Conservation (phyloP, 2,329 filamentous ascomycete genomes). For the Hortaea sp. region DNA sequence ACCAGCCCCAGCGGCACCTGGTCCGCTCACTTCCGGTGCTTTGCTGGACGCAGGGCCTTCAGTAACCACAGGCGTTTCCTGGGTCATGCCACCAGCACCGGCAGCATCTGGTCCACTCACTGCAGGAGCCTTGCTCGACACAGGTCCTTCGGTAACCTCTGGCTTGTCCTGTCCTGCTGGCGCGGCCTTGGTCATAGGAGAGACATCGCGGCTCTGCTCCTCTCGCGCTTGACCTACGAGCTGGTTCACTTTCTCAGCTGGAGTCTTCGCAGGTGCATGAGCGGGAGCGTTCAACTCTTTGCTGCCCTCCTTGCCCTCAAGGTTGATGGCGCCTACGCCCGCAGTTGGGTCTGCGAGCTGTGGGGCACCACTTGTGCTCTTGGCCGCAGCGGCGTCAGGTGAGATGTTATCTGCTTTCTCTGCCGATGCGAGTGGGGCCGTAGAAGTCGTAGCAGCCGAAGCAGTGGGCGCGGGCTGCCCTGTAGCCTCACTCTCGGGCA, state of each 20-base stretch:
- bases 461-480: conserved; percentile 19
- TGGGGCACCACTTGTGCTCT: conserved; percentile 17
- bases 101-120: not conserved
- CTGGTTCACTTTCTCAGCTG: not conserved
- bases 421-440: conserved; percentile 15
- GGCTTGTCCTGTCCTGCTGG: conserved; percentile 27
- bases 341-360: conserved; percentile 19
- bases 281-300: conserved; percentile 29
- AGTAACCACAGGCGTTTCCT: conserved; percentile 21
- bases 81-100: not conserved
- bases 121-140: conserved; percentile 22
- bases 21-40: conserved; percentile 2
- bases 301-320: conserved; percentile 15
- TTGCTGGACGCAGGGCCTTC: conserved; percentile 29
- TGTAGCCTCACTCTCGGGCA: conserved; percentile 28
- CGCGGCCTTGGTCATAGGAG: conserved; percentile 31
- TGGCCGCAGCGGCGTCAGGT: not conserved
- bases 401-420: not conserved
- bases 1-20: not conserved
- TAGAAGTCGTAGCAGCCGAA: conserved; percentile 27
- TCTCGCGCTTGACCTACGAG: not conserved
- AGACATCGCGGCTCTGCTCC: conserved; percentile 31
- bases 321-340: conserved; percentile 15
- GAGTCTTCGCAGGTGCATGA: conserved; percentile 11
- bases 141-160: conserved; percentile 31